Evolutionary conservation across 1,284 basidiomycete species (phyloP).

Genomic region (Leccinum colubrinum): DNA sequence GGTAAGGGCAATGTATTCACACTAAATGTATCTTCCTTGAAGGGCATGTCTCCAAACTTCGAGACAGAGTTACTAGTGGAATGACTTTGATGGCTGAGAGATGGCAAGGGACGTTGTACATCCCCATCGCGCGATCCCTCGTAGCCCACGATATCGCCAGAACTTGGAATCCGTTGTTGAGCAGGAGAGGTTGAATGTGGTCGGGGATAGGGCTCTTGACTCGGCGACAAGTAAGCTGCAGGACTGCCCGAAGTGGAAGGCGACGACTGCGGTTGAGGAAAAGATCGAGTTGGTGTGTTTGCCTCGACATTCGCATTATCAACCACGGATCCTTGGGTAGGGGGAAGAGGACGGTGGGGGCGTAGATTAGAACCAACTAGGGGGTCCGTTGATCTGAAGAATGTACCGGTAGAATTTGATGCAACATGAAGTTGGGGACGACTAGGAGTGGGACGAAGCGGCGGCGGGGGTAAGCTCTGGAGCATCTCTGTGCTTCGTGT

Average conservation of each 20-base stretch:
- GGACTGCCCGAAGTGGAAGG: slow-evolving; percentile 34
- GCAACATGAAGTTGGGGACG: slow-evolving; percentile 26
- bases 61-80: slow-evolving; percentile 28
- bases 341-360: slow-evolving; percentile 34
- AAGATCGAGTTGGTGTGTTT: slow-evolving; percentile 19
- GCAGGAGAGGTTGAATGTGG: slow-evolving; percentile 59
- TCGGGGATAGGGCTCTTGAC: slow-evolving; percentile 53
- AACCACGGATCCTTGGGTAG: slow-evolving; percentile 25
- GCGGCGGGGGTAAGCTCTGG: slow-evolving; percentile 16
- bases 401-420: slow-evolving; percentile 18
- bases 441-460: slow-evolving; percentile 32
- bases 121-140: slow-evolving; percentile 31
- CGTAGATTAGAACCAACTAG: slow-evolving; percentile 10
- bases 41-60: slow-evolving; percentile 32
- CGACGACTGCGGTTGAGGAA: slow-evolving; percentile 34
- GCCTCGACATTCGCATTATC: slow-evolving; percentile 23
- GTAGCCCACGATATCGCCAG: slow-evolving; percentile 19
- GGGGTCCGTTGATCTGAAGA: slow-evolving; percentile 19
- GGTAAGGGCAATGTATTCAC: slow-evolving; percentile 26
- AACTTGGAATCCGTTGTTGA: slow-evolving; percentile 30
- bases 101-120: slow-evolving; percentile 26
- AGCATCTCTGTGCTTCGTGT: slow-evolving; percentile 31
- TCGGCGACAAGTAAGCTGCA: slow-evolving; percentile 27
- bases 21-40: slow-evolving; percentile 29
- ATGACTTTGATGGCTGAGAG: slow-evolving; percentile 29